Conservation (phyloP, 2,329 filamentous ascomycete species). For the Diaporthe eres region DNA sequence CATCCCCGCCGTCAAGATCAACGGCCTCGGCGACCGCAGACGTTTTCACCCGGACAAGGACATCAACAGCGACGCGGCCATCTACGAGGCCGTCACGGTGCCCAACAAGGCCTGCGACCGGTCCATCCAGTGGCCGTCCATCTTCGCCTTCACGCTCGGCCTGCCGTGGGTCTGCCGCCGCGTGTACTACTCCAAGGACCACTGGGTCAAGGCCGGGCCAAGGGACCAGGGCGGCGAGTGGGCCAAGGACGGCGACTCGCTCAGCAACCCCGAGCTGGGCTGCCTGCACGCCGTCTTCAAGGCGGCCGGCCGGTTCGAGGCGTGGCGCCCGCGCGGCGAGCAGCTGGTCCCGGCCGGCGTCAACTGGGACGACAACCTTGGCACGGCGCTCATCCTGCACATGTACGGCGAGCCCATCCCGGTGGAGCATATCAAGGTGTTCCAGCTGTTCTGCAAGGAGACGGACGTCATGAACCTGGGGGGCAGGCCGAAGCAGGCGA, state of each 20-base stretch:
- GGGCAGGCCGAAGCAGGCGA: not conserved
- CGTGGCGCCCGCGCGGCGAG: not conserved
- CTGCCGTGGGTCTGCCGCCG: not conserved
- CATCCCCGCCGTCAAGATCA: not conserved
- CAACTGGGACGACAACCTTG: not conserved
- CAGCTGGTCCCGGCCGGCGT: not conserved
- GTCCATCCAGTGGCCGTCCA: not conserved
- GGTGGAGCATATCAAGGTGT: not conserved
- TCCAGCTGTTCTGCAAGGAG: not conserved
- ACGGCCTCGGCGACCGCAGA: not conserved
- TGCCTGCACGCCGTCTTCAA: no score
- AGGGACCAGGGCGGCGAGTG: not conserved
- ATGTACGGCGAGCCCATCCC: not conserved
- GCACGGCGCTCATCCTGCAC: not conserved
- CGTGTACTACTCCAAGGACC: not conserved
- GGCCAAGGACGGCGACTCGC: not conserved
- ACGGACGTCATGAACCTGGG: not conserved
- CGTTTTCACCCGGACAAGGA: not conserved
- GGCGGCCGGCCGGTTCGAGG: not conserved
- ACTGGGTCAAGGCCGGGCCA: not conserved
- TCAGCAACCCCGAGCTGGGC: not conserved
- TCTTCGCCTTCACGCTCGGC: not conserved
- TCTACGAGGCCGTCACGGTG: not conserved
- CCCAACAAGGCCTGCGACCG: not conserved
- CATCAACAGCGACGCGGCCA: not conserved